Evolutionary conservation across 352 stramenopile genomes (phyloP), one percentile per base, ranked within the genome.

Genomic region (Phytophthora citricola): DNA sequence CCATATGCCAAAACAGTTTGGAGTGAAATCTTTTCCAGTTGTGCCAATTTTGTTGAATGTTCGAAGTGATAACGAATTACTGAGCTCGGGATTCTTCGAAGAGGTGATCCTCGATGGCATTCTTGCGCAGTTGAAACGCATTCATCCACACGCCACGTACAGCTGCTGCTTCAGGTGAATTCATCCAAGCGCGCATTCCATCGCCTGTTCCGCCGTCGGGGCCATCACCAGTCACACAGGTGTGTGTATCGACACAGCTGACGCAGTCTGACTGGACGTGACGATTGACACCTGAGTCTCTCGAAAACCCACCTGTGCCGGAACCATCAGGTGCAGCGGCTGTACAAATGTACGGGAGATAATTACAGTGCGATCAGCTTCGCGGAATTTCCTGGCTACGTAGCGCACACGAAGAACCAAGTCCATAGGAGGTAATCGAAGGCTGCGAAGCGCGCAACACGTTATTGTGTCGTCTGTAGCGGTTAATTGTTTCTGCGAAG

Each of bases 231-330:
- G 40, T 71, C 48, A 71, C 63, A 17, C 29, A 41, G 8, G 24
- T 36, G 15, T 47, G 32, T 12, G 57, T 63, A n/a, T 61, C 32
- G 17, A 67, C 15, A 9, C 5, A 22, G 50, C 12, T 27, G 22
- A 46, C 27, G 15, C 9, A 34, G 20, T n/a, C 11, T 17, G 7
- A 26, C 3, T 39, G 31, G 26, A 8, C 17, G 34, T 43, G 27
- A 64, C 32, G 11, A 64, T 64, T 9, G 32, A 60, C 36, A 73
- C 51, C 40, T 73, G 51, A 3, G 58, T 73, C 49, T 73, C 64
- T 57, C 47, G 43, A 20, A 73, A 73, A 2, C 26, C 31, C 12
- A 67, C 17, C 10, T 44, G 52, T 14, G 31, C 14, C 0, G 50
- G 22, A 9, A 50, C 20, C 2, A 44, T 10, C 2, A 44, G n/a